phyloP scores from a whole-genome alignment of 768 basidiomycete species.

The Russula earlei region DNA sequence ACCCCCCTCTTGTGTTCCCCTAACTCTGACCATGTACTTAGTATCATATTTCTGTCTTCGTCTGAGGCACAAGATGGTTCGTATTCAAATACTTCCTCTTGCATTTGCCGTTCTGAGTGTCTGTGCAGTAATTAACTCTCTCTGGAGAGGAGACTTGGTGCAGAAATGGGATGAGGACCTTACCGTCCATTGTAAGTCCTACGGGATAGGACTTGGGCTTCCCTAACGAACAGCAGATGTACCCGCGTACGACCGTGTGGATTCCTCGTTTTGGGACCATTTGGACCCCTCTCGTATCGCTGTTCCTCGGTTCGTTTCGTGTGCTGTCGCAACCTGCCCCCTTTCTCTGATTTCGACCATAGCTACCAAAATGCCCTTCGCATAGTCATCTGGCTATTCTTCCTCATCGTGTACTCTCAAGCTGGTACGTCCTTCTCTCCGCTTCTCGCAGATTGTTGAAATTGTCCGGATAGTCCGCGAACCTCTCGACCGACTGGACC shows the following conservation, averaged over 20 bases:
- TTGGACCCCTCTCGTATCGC: constrained; percentile 68
- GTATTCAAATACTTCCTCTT: constrained; percentile 14
- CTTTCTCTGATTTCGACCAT: background rate
- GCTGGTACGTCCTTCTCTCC: constrained; percentile 43
- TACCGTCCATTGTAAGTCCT: constrained; percentile 63
- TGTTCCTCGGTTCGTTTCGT: constrained; percentile 52
- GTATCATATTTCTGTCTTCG: constrained; percentile 78
- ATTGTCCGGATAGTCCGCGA: constrained; percentile 46
- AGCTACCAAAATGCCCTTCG: constrained; percentile 85
- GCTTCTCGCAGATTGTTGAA: background rate
- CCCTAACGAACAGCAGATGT: constrained; percentile 41
- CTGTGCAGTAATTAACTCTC: constrained; percentile 55
- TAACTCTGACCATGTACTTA: constrained; percentile 23
- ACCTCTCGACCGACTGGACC: constrained; percentile 63
- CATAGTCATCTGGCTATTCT: constrained; percentile 66
- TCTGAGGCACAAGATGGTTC: constrained; percentile 75
- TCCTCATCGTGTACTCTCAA: constrained; percentile 74
- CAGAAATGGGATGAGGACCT: constrained; percentile 67
- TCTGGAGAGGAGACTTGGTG: constrained; percentile 79
- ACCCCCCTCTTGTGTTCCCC: background rate
- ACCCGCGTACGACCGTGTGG: constrained; percentile 48
- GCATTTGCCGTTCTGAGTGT: background rate
- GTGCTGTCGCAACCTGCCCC: background rate
- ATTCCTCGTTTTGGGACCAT: constrained; percentile 54
- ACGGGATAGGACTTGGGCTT: background rate